phyloP scores from a whole-genome alignment of 768 basidiomycete species.

The Psilocybe cyanescens region DNA sequence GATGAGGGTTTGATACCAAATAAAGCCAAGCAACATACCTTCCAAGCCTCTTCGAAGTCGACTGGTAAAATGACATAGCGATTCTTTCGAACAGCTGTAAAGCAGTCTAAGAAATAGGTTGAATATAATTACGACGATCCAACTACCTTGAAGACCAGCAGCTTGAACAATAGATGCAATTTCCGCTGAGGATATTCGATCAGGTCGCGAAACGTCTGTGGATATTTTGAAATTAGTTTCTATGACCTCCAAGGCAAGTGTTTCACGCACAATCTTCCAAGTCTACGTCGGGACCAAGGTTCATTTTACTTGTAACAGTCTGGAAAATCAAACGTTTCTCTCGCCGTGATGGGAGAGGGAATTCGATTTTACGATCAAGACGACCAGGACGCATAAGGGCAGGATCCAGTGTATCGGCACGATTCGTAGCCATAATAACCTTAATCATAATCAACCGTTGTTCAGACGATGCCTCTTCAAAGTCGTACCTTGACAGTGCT shows the following conservation, averaged over 20 bases:
- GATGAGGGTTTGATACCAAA: conserved; percentile 37
- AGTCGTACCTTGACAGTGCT: conserved; percentile 91
- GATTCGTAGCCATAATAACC: conserved; percentile 99
- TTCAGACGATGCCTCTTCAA: neutral
- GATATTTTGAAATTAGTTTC: conserved; percentile 13
- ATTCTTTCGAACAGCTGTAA: conserved; percentile 92
- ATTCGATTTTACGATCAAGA: conserved; percentile 98
- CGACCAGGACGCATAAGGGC: conserved; percentile 97
- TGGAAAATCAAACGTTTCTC: conserved; percentile 99
- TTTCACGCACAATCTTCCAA: conserved; percentile 88
- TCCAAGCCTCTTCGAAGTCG: conserved; percentile 99
- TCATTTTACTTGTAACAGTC: conserved; percentile 97
- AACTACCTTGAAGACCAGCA: conserved; percentile 90
- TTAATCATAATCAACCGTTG: conserved; percentile 31
- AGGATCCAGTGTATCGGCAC: conserved; percentile 97
- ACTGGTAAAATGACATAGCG: conserved; percentile 95
- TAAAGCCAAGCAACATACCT: conserved; percentile 77
- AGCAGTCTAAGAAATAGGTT: neutral
- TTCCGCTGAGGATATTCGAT: conserved; percentile 93
- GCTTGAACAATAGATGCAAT: conserved; percentile 96
- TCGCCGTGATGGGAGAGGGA: conserved; percentile 90
- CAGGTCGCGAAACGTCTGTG: conserved; percentile 94
- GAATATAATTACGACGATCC: neutral
- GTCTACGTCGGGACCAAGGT: conserved; percentile 95
- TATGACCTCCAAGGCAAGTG: neutral